Percentiles rank a stretch among this genome's conserved stretches.
These are phyloP conservation scores for Solanum peruvianum DNA, from an alignment of 257 asterid species.

Conservation along the genomic window DNA sequence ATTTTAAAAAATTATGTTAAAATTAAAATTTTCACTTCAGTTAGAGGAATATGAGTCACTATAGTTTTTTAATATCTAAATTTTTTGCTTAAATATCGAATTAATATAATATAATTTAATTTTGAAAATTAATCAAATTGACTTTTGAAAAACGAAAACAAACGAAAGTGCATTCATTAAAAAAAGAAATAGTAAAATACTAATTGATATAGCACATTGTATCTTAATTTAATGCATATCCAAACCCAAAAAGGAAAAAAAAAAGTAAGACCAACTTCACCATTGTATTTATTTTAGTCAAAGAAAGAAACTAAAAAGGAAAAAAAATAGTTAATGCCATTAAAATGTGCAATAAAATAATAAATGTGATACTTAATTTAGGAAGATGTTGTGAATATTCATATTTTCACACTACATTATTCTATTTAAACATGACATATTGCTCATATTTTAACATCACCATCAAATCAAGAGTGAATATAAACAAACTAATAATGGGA, in stretches of 20 bases:
- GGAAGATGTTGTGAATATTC: neutral
- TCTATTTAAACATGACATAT: neutral
- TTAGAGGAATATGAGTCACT: neutral
- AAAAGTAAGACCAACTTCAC: neutral
- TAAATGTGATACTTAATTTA: neutral
- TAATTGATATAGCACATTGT: neutral
- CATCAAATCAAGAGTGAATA: neutral
- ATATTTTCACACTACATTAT: neutral
- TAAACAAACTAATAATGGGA: neutral
- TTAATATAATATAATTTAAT: too few species aligned
- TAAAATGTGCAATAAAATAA: neutral
- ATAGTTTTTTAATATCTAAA: too few species aligned
- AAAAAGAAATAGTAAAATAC: too few species aligned
- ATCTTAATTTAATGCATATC: neutral
- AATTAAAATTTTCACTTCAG: too few species aligned
- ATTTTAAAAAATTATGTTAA: too few species aligned
- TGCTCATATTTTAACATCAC: neutral
- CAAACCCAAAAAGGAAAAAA: neutral
- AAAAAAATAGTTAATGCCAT: neutral
- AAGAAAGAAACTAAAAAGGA: neutral
- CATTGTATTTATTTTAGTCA: neutral
- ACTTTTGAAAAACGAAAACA: too few species aligned
- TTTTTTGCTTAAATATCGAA: too few species aligned
- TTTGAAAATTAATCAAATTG: too few species aligned
- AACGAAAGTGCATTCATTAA: accelerated